phyloP scores from a whole-genome alignment of 192 early-diverging fungal genomes.

The Coemansia biformis region DNA sequence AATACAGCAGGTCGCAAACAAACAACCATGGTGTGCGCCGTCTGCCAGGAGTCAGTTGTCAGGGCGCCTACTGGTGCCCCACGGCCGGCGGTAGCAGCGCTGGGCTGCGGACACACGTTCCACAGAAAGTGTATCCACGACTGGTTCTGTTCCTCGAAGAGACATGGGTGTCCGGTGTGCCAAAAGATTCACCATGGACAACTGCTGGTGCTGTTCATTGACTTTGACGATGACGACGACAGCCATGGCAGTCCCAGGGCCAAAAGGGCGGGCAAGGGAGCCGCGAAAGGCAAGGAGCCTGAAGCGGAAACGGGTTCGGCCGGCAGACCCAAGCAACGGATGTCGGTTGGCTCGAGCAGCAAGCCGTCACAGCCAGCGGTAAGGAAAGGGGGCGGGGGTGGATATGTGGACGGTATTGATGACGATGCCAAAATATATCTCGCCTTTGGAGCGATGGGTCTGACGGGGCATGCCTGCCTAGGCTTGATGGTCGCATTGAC shows the following conservation, averaged over 20 bases:
- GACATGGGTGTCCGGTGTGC: conserved; percentile 9
- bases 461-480: background rate
- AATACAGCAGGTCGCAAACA: too few relatives aligned
- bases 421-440: conserved; percentile 1
- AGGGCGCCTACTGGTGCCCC: background rate
- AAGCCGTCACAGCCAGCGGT: too few relatives aligned
- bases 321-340: too few relatives aligned
- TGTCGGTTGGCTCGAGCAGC: too few relatives aligned
- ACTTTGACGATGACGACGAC: conserved; percentile 2
- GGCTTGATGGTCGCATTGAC: background rate
- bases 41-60: background rate
- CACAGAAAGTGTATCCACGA: conserved; percentile 13
- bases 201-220: background rate
- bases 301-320: background rate
- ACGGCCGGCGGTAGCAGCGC: too few relatives aligned
- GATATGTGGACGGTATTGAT: too few relatives aligned
- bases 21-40: too few relatives aligned
- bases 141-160: background rate
- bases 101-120: conserved; percentile 12
- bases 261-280: background rate
- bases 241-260: background rate
- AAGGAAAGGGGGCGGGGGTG: too few relatives aligned
- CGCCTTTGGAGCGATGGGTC: background rate
- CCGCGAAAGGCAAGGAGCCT: background rate
- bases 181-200: background rate